phyloP scores from a whole-genome alignment of 2,329 filamentous ascomycete species.

The Trichophyton simii region DNA sequence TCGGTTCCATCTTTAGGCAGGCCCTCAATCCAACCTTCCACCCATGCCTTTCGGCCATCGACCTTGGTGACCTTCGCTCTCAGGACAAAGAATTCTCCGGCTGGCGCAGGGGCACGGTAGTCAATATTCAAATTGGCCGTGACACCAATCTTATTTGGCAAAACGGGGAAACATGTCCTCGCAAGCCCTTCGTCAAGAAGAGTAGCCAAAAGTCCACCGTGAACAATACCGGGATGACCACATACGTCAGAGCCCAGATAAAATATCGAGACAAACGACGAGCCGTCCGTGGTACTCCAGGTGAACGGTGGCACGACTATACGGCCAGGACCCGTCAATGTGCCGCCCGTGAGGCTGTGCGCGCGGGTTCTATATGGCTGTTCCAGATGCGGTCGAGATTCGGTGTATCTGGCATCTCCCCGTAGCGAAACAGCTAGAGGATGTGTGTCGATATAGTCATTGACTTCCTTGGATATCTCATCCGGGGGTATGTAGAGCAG shows the following conservation, averaged over 20 bases:
- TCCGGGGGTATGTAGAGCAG: constrained; percentile 49
- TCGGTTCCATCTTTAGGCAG: constrained; percentile 54
- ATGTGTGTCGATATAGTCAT: constrained; percentile 62
- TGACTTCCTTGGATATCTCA: constrained; percentile 45
- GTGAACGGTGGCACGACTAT: constrained; percentile 70
- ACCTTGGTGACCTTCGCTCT: constrained; percentile 32
- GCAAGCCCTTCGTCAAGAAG: constrained; percentile 57
- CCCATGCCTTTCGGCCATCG: constrained; percentile 30
- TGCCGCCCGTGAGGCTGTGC: constrained; percentile 71
- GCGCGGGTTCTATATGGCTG: constrained; percentile 57
- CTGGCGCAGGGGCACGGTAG: constrained; percentile 50
- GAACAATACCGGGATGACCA: constrained; percentile 60
- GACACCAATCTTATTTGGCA: constrained; percentile 41
- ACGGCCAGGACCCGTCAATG: constrained; percentile 59
- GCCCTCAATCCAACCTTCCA: constrained; percentile 26
- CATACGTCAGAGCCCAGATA: constrained; percentile 51
- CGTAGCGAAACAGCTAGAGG: constrained; percentile 61
- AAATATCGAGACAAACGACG: constrained; percentile 50
- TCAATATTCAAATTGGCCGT: constrained; percentile 47
- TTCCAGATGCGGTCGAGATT: constrained; percentile 77
- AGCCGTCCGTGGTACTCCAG: constrained; percentile 62
- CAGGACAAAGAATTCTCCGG: constrained; percentile 49
- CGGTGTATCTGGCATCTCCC: constrained; percentile 51
- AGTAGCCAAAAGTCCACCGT: constrained; percentile 59
- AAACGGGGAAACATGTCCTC: constrained; percentile 42